Conservation (phyloP, 306 rosid species). For the Argentina anserina region DNA sequence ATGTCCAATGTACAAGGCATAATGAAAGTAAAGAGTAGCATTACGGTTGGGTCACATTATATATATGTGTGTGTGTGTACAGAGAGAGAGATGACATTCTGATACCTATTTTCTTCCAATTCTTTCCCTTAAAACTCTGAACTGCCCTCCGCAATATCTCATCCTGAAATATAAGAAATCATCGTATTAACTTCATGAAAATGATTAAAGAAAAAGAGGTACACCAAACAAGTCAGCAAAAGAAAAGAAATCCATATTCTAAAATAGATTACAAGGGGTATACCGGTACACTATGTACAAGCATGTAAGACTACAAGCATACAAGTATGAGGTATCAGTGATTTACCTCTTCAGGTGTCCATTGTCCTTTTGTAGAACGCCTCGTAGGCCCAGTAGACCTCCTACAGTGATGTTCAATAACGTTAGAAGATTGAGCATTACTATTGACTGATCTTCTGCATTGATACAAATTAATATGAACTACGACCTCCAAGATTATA, state of each 20-base stretch:
- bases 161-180: conserved; percentile 54
- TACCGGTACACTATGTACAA: no score
- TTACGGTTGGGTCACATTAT: neutral
- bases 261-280: neutral
- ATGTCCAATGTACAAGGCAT: conserved; percentile 17
- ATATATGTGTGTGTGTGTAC: no score
- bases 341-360: conserved; percentile 96
- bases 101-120: conserved; percentile 97
- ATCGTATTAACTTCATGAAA: conserved; percentile 4
- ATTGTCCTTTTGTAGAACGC: conserved; percentile 98
- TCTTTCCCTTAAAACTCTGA: conserved; percentile 89
- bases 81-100: neutral
- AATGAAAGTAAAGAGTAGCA: conserved; percentile 13
- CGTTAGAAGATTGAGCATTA: conserved; percentile 18
- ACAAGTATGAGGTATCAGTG: no score
- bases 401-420: conserved; percentile 42
- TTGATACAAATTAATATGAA: neutral
- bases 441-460: conserved; percentile 8
- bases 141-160: conserved; percentile 77
- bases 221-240: neutral
- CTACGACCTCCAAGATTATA: conserved; percentile 45
- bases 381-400: conserved; percentile 98
- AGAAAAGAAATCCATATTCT: neutral
- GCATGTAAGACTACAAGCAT: no score
- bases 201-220: neutral